Percentiles rank a stretch among this genome's conserved stretches.
Conservation (phyloP, 1,284 basidiomycete genomes). For the Boletus coffeatus region DNA sequence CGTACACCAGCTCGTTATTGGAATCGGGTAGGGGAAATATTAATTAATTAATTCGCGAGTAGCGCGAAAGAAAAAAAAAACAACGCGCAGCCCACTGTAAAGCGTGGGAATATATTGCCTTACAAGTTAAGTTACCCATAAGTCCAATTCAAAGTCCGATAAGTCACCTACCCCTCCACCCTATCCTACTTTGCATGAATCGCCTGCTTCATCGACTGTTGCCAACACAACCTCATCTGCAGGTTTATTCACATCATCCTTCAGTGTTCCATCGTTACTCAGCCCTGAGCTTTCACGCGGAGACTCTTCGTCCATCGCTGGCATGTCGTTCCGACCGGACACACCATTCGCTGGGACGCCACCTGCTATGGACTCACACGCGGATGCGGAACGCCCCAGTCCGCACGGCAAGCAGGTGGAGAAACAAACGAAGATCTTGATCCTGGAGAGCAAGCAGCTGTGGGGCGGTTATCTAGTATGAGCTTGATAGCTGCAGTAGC, state of each 20-base stretch:
- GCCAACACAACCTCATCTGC: conserved; percentile 7
- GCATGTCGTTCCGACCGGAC: conserved; percentile 17
- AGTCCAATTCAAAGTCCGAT: too few species aligned
- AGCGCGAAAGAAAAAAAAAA: conserved; percentile 25
- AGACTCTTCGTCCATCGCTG: conserved; percentile 13
- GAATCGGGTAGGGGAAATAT: conserved; percentile 50
- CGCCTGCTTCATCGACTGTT: conserved; percentile 16
- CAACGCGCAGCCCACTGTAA: too few species aligned
- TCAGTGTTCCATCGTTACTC: conserved; percentile 14
- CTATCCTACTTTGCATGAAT: conserved; percentile 17
- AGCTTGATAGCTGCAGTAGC: conserved; percentile 86
- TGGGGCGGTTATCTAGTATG: conserved; percentile 90
- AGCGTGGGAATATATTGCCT: too few species aligned
- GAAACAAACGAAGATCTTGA: conserved; percentile 32
- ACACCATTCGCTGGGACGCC: conserved; percentile 10
- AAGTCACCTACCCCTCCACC: conserved; percentile 9
- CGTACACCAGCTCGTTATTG: conserved; percentile 79
- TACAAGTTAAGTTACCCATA: conserved; percentile 8
- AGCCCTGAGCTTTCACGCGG: conserved; percentile 12
- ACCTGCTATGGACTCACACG: conserved; percentile 8
- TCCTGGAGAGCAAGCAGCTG: conserved; percentile 64
- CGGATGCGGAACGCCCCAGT: conserved; percentile 11
- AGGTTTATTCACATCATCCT: conserved; percentile 15
- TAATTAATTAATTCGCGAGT: too few species aligned
- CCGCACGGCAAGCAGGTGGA: conserved; percentile 15